phyloP scores from a whole-genome alignment of 352 stramenopile genomes.

The Pythium myriotylum region DNA sequence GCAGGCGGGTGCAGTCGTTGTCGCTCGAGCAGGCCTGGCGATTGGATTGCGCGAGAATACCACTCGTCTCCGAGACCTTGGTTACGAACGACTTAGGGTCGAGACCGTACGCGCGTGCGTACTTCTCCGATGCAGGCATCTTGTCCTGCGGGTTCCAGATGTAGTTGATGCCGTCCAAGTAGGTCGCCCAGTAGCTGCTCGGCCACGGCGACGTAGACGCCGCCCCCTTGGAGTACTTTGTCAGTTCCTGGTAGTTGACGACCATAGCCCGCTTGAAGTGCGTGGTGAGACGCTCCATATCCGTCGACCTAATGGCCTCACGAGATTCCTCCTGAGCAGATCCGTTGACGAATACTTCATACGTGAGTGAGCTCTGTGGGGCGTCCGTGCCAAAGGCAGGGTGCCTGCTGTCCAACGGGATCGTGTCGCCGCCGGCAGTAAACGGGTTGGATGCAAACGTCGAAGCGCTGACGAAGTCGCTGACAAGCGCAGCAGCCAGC shows the following conservation, averaged over 20 bases:
- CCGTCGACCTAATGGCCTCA: constrained; percentile 7
- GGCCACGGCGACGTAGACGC: constrained; percentile 10
- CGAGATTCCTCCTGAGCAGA: constrained; percentile 2
- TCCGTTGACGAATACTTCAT: constrained; percentile 9
- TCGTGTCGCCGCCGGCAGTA: constrained; percentile 16
- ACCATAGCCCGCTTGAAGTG: constrained; percentile 18
- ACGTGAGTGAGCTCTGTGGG: background rate
- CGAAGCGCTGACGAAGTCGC: constrained; percentile 2
- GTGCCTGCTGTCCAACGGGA: constrained; percentile 10
- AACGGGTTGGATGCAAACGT: constrained; percentile 18
- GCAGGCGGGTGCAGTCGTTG: constrained; percentile 12
- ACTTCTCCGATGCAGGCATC: constrained; percentile 22
- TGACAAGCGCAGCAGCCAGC: background rate
- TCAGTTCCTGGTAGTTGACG: constrained; percentile 23
- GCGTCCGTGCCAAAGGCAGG: background rate
- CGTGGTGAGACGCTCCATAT: constrained; percentile 12
- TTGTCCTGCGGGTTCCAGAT: constrained; percentile 15
- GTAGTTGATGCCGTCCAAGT: constrained; percentile 30
- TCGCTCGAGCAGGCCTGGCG: constrained; percentile 11
- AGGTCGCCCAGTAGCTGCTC: constrained; percentile 26
- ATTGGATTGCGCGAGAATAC: constrained; percentile 6
- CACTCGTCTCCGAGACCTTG: constrained; percentile 21
- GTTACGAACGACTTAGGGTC: constrained; percentile 16
- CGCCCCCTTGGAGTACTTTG: constrained; percentile 7
- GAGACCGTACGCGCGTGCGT: constrained; percentile 21